Conservation (phyloP, 2,329 filamentous ascomycete genomes). For the Cladosporium sp. region DNA sequence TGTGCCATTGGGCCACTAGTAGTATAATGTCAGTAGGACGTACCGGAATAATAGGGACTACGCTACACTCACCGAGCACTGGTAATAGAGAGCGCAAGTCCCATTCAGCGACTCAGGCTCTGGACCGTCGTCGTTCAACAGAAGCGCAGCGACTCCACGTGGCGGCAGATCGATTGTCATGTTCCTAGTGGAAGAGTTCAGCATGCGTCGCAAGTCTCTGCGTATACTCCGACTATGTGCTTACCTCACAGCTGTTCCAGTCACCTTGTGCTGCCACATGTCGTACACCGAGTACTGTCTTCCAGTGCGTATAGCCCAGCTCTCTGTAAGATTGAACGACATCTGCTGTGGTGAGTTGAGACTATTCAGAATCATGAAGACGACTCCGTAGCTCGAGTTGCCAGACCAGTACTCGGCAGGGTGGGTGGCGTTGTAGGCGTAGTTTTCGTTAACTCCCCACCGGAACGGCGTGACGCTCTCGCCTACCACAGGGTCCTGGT, state of each 20-base stretch:
- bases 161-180: conserved; percentile 18
- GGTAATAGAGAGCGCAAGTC: conserved; percentile 14
- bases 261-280: conserved; percentile 20
- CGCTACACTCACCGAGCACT: conserved; percentile 2
- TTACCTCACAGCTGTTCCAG: conserved; percentile 17
- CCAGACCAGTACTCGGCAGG: conserved; percentile 25
- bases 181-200: conserved; percentile 11
- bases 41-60: neutral
- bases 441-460: conserved; percentile 19
- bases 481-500: conserved; percentile 23
- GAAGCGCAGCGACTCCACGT: conserved; percentile 20
- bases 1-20: conserved; percentile 2
- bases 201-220: neutral
- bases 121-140: conserved; percentile 19
- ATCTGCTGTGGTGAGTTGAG: conserved; percentile 15
- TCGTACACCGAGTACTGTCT: conserved; percentile 22
- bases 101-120: conserved; percentile 12
- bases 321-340: conserved; percentile 22
- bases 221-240: neutral
- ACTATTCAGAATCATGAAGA: conserved; percentile 26
- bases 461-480: conserved; percentile 19
- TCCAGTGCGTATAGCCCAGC: conserved; percentile 22
- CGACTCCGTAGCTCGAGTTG: conserved; percentile 21
- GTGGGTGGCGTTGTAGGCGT: conserved; percentile 17
- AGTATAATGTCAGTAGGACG: neutral